Evolutionary conservation across 2,329 filamentous ascomycete species (phyloP).

Genomic region (Incumbomyces delicatus): DNA sequence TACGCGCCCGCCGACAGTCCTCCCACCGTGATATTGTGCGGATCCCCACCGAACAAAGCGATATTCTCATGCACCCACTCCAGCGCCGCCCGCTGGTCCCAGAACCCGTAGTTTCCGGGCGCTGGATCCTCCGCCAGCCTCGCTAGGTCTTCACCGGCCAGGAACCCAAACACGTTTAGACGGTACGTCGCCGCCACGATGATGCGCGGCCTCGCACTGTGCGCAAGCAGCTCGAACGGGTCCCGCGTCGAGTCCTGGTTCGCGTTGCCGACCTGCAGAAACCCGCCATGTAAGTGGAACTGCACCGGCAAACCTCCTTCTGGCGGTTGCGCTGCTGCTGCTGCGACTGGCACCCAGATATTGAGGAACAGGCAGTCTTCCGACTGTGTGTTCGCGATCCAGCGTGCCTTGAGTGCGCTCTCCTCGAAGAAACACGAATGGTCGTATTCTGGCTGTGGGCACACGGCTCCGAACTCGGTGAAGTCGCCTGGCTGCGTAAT

Average conservation of each 20-base stretch:
- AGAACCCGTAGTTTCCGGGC: slow-evolving; percentile 41
- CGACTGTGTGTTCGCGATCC: slow-evolving; percentile 23
- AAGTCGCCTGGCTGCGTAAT: slow-evolving; percentile 32
- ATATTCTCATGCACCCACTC: slow-evolving; percentile 48
- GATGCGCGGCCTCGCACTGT: slow-evolving; percentile 24
- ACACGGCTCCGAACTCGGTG: slow-evolving; percentile 29
- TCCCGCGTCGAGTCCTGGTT: slow-evolving; percentile 35
- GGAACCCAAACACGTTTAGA: slow-evolving; percentile 41
- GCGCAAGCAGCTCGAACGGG: slow-evolving; percentile 35
- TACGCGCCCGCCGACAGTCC: slow-evolving; percentile 48
- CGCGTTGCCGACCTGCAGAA: slow-evolving; percentile 39
- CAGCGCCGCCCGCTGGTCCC: slow-evolving; percentile 44
- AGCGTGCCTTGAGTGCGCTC: slow-evolving; percentile 21
- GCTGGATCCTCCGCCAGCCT: no score
- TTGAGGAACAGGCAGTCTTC: slow-evolving; percentile 44
- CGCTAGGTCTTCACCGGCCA: slow-evolving; percentile 32
- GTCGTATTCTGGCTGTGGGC: slow-evolving; percentile 30
- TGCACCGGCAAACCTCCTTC: slow-evolving; percentile 25
- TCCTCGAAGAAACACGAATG: slow-evolving; percentile 15
- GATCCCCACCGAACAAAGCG: slow-evolving; percentile 44
- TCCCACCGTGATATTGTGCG: slow-evolving; percentile 42
- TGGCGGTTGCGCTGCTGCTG: slow-evolving; percentile 19
- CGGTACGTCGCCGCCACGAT: slow-evolving; percentile 40
- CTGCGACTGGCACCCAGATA: slow-evolving; percentile 41
- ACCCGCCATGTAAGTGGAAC: slow-evolving; percentile 35